phyloP scores from a whole-genome alignment of 805 yeast genomes.

The Suhomyces xylopsoci region DNA sequence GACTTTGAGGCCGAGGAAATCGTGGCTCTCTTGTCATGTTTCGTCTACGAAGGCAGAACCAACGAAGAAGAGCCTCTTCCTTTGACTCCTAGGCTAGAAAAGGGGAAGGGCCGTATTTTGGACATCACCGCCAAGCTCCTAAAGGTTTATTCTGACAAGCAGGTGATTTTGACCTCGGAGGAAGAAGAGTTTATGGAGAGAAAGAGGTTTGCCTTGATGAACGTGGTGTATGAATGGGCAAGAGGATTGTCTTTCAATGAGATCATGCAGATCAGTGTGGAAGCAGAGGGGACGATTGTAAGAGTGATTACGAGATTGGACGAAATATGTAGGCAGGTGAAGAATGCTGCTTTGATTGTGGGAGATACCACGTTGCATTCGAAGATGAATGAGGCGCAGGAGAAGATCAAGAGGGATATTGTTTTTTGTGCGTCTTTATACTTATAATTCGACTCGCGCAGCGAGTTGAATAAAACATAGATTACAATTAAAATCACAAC shows the following conservation, averaged over 20 bases:
- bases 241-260: conserved; percentile 88
- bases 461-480: not conserved
- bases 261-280: conserved; percentile 83
- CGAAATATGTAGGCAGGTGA: conserved; percentile 92
- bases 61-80: conserved; percentile 60
- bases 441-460: conserved; percentile 36
- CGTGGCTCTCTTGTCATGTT: conserved; percentile 88
- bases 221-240: conserved; percentile 98
- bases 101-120: conserved; percentile 61
- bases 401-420: conserved; percentile 91
- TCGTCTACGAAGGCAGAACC: conserved; percentile 85
- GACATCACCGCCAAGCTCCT: conserved; percentile 66
- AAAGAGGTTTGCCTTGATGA: conserved; percentile 84
- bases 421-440: conserved; percentile 96
- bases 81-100: conserved; percentile 77
- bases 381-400: conserved; percentile 91
- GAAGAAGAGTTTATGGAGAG: conserved; percentile 81
- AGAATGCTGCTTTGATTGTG: conserved; percentile 87
- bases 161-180: conserved; percentile 74
- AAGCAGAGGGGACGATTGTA: conserved; percentile 95
- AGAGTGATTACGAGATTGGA: conserved; percentile 92
- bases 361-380: conserved; percentile 90
- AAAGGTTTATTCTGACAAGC: conserved; percentile 59
- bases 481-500: no score
- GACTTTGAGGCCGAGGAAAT: conserved; percentile 95